These are phyloP conservation scores for Globisporangium acanthophoron DNA, from an alignment of 352 stramenopile species.

Conservation along the genomic window DNA sequence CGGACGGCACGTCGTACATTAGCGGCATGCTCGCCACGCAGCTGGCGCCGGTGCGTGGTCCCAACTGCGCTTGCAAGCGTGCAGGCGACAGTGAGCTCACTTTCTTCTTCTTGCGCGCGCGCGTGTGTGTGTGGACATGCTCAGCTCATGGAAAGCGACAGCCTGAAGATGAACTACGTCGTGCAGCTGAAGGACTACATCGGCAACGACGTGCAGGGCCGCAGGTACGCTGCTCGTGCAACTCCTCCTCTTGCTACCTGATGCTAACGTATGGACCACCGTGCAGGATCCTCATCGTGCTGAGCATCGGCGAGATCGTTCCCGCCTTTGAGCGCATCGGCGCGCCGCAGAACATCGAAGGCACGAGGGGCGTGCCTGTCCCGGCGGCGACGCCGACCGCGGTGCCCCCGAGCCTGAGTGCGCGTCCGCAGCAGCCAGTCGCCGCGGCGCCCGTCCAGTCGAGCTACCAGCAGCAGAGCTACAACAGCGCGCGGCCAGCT, in stretches of 20 bases:
- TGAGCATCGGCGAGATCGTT: conserved; percentile 75
- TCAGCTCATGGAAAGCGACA: conserved; percentile 80
- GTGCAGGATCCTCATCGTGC: conserved; percentile 75
- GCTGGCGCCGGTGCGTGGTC: conserved; percentile 49
- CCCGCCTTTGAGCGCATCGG: conserved; percentile 73
- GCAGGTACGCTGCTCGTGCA: conserved; percentile 20
- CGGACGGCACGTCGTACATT: conserved; percentile 74
- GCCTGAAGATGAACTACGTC: conserved; percentile 79
- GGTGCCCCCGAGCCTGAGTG: conserved; percentile 18
- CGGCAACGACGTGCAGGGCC: conserved; percentile 78
- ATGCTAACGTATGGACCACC: background rate
- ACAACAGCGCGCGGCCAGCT: conserved; percentile 21
- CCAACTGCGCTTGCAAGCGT: background rate
- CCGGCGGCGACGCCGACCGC: conserved; percentile 20
- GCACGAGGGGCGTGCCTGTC: conserved; percentile 33
- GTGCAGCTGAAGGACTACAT: conserved; percentile 83
- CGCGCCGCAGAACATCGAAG: conserved; percentile 69
- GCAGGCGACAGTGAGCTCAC: background rate
- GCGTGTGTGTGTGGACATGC: no score
- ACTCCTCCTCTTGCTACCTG: no score
- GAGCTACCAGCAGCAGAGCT: conserved; percentile 34
- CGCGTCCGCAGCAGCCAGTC: conserved; percentile 16
- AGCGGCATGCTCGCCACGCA: conserved; percentile 86
- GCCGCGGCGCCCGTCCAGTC: conserved; percentile 16
- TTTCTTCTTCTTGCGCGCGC: background rate